Evolutionary conservation across 805 yeast genomes (phyloP), one percentile per base, ranked within the genome.

Genomic region (Saccharomyces jurei): DNA sequence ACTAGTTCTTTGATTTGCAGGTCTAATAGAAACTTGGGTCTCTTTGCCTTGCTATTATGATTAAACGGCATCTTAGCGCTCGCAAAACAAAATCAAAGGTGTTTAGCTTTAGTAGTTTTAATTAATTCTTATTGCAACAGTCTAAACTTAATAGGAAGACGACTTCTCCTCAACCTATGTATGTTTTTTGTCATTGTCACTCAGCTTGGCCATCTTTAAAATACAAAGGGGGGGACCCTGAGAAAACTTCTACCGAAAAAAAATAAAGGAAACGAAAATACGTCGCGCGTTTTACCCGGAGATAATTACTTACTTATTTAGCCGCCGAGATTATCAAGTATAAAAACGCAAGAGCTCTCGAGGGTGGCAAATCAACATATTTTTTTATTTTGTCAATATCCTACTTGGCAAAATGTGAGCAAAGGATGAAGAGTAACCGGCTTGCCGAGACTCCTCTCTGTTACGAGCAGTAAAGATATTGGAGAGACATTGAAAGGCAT

Each of bases 1-100:
- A 84, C 78, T 49, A 92, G 73, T 58, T 88, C 95, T 53, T 80
- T 78, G 50, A 90, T 77, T 17, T 77, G 69, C 29, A 89, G 70
- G 22, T 75, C 68, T 46, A 89, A 74, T 50, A 80, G 72, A 68
- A 88, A 91, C 69, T 81, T 82, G 6, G 89, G 87, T 55, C 78
- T 75, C 55, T 68, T 74, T 48, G 69, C 62, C 32, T 67, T 70
- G 25, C 61, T 63, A 49, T 60, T 60, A 32, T 58, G 52, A 9
- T 59, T 51, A 21, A 64, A 54, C 5, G 57, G 46, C 28, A 49
- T 53, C 22, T 22, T 44, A 8, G 10, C 14, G n/a, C 22, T 48
- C 25, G 4, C 5, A 3, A 17, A 17, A 17, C 25, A 2, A 17
- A 6, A 36, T 8, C 17, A 36, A 25, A 25, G 26, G 26, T 25